Percentiles rank a stretch among this genome's conserved stretches.
Evolutionary conservation across 768 basidiomycete species (phyloP).

Genomic region (Hygrocybe coccinea): DNA sequence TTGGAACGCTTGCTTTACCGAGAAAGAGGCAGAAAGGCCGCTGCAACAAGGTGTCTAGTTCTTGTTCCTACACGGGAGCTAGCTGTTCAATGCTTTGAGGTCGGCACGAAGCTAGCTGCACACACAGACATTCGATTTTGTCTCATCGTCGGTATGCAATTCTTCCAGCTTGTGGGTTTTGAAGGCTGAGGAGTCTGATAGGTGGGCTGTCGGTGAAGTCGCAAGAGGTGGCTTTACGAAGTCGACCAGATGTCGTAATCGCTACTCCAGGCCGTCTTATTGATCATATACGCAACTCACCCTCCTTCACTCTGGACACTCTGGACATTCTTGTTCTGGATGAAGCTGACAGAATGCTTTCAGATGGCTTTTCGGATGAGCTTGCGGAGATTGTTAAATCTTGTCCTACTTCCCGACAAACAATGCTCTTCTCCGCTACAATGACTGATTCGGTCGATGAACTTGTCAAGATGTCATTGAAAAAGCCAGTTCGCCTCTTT

Average conservation of each 20-base stretch:
- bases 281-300: conserved; percentile 95
- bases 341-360: conserved; percentile 97
- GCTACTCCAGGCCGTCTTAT: conserved; percentile 97
- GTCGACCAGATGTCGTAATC: conserved; percentile 88
- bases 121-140: conserved; percentile 90
- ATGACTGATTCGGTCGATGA: conserved; percentile 98
- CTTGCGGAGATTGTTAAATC: conserved; percentile 88
- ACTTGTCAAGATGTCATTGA: conserved; percentile 85
- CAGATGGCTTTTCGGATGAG: conserved; percentile 93
- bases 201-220: conserved; percentile 91
- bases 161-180: conserved; percentile 3
- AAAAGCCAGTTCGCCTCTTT: conserved; percentile 90
- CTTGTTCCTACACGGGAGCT: conserved; percentile 94
- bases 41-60: conserved; percentile 84
- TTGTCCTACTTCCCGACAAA: conserved; percentile 85
- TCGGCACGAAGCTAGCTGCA: conserved; percentile 75
- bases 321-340: conserved; percentile 93
- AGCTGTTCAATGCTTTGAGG: conserved; percentile 93
- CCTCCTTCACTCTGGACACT: conserved; percentile 85
- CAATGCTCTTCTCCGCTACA: conserved; percentile 98
- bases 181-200: conserved; percentile 6
- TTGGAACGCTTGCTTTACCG: conserved; percentile 89
- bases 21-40: conserved; percentile 81
- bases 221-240: conserved; percentile 80
- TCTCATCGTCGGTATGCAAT: conserved; percentile 75